Conservation (phyloP, 2,329 filamentous ascomycete species). For the Dactylellina drechsleri region DNA sequence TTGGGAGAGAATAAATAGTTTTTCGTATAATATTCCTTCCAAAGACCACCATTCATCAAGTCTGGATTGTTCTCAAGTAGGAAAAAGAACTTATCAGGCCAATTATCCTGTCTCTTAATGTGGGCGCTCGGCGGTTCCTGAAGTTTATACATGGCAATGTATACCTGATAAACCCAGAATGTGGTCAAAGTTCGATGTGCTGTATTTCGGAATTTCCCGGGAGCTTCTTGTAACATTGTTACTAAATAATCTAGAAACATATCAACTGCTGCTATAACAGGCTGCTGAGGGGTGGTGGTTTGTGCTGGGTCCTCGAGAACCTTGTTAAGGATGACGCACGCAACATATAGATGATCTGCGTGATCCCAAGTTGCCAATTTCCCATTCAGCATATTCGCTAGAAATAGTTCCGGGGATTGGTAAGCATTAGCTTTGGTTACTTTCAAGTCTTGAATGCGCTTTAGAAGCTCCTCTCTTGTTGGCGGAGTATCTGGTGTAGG, state of each 20-base stretch:
- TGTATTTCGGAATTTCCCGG: conserved; percentile 60
- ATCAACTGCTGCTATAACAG: conserved; percentile 59
- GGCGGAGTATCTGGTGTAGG: conserved; percentile 18
- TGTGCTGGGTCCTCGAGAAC: conserved; percentile 55
- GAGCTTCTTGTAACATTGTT: conserved; percentile 57
- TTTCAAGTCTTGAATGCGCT: conserved; percentile 14
- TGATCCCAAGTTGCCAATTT: conserved; percentile 60
- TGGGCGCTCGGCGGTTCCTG: conserved; percentile 41
- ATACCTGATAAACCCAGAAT: conserved; percentile 62
- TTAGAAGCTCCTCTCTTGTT: conserved; percentile 22
- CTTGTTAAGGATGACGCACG: conserved; percentile 60
- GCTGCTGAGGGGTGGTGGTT: conserved; percentile 48
- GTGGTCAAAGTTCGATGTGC: conserved; percentile 60
- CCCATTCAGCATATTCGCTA: conserved; percentile 58
- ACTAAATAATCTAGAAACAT: conserved; percentile 59
- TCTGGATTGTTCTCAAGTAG: conserved; percentile 58
- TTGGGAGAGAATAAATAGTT: conserved; percentile 59
- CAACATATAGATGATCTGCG: conserved; percentile 60
- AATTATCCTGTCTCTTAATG: neutral
- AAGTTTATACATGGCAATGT: conserved; percentile 59
- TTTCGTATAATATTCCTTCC: conserved; percentile 60
- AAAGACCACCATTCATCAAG: conserved; percentile 60
- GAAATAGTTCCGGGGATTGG: conserved; percentile 56
- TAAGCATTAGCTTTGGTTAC: conserved; percentile 19
- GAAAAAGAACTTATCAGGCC: conserved; percentile 55